A percentile compares a stretch with the other conserved stretches of the same genome.
Evolutionary conservation across 2,329 filamentous ascomycete genomes (phyloP).

Genomic region (Beauveria medogensis): DNA sequence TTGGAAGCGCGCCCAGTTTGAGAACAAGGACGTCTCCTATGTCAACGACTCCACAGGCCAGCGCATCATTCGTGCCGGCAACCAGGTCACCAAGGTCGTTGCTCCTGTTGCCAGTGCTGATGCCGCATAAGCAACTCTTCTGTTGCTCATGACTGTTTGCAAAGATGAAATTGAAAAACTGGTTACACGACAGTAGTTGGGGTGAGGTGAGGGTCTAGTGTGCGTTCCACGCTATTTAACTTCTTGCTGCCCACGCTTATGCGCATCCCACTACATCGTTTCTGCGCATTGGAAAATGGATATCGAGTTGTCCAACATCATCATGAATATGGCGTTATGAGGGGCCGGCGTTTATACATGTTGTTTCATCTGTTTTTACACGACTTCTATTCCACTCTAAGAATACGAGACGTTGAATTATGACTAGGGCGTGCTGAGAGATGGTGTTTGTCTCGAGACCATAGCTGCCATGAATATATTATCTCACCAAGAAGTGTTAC

Average conservation of each 20-base stretch:
- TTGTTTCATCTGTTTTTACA: conserved; percentile 2
- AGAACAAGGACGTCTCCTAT: conserved; percentile 74
- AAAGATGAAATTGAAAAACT: not conserved
- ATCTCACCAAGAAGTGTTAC: not conserved
- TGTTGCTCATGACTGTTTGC: not conserved
- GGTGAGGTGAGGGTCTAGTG: not conserved
- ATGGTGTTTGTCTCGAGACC: not conserved
- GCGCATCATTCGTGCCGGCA: conserved; percentile 76
- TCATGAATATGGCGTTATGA: conserved; percentile 9
- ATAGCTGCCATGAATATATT: conserved; percentile 5
- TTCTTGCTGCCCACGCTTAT: not conserved
- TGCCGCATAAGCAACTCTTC: conserved; percentile 51
- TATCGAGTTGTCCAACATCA: conserved; percentile 3
- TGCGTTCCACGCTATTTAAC: not conserved
- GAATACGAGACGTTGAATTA: not conserved
- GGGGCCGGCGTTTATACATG: conserved; percentile 1
- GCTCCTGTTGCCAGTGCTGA: conserved; percentile 76
- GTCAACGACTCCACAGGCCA: conserved; percentile 75
- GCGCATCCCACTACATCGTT: not conserved
- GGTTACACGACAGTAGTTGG: not conserved
- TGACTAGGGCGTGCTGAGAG: not conserved
- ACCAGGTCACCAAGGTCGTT: conserved; percentile 75
- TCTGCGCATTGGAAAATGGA: conserved; percentile 6
- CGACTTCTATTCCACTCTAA: not conserved
- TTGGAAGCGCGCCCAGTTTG: conserved; percentile 79